phyloP scores from a whole-genome alignment of 805 yeast genomes.

The Saturnispora quitensis region DNA sequence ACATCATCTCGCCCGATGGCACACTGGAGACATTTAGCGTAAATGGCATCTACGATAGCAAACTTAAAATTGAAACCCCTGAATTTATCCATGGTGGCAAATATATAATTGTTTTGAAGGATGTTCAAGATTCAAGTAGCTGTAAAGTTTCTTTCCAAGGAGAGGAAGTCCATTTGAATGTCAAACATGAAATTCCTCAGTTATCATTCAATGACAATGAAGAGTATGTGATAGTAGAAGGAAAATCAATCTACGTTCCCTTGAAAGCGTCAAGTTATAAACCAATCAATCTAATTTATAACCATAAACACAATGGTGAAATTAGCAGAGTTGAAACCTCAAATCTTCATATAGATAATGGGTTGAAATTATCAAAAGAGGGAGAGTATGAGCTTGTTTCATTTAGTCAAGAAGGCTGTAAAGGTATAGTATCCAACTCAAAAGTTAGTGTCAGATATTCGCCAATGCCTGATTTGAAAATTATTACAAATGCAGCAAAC shows the following conservation, averaged over 20 bases:
- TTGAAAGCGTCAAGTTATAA: conserved; percentile 27
- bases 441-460: conserved; percentile 21
- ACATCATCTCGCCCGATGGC: conserved; percentile 49
- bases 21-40: conserved; percentile 33
- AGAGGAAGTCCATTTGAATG: conserved; percentile 55
- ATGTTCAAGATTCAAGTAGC: conserved; percentile 65
- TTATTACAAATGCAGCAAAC: background rate
- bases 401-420: conserved; percentile 37
- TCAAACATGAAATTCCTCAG: conserved; percentile 60
- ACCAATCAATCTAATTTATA: conserved; percentile 26
- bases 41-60: conserved; percentile 31
- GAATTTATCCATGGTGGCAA: conserved; percentile 57
- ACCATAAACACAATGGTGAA: conserved; percentile 18
- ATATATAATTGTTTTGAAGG: conserved; percentile 53
- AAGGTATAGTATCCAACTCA: conserved; percentile 29
- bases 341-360: conserved; percentile 18
- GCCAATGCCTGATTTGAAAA: conserved; percentile 23
- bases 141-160: conserved; percentile 67
- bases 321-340: conserved; percentile 6
- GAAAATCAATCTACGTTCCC: conserved; percentile 52
- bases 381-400: conserved; percentile 35
- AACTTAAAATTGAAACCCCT: conserved; percentile 43
- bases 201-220: conserved; percentile 27
- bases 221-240: conserved; percentile 44
- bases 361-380: conserved; percentile 29